These are phyloP conservation scores for Pichia sp. DNA, from an alignment of 1,139 yeast genomes.

Conservation along the genomic window DNA sequence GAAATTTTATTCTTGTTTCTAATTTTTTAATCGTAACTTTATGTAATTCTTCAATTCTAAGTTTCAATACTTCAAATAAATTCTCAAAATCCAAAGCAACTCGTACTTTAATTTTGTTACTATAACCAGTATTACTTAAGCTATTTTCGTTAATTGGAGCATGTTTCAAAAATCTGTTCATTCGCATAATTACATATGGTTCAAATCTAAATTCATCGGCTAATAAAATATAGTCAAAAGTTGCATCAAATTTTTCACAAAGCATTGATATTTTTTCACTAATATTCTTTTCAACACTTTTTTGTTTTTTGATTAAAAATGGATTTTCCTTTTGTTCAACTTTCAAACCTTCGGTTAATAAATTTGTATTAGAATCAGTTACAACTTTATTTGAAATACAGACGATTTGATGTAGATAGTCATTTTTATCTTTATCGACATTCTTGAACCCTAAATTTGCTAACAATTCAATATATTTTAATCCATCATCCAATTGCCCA, in stretches of 20 bases:
- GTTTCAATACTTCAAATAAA: constrained; percentile 9
- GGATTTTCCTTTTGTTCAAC: background rate
- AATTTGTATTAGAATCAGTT: background rate
- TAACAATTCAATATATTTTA: constrained; percentile 18
- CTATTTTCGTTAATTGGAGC: background rate
- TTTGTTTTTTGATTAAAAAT: constrained; percentile 1
- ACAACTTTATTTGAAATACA: constrained; percentile 20
- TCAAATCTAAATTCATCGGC: constrained; percentile 24
- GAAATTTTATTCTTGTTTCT: constrained; percentile 13
- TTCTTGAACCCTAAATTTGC: constrained; percentile 17
- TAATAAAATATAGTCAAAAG: constrained; percentile 20
- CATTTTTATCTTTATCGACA: constrained; percentile 1
- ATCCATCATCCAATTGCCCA: constrained; percentile 20
- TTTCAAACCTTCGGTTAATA: background rate
- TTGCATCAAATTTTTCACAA: constrained; percentile 18
- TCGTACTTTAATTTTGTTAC: constrained; percentile 13
- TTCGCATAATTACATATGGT: constrained; percentile 17
- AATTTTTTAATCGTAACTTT: constrained; percentile 17
- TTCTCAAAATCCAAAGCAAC: constrained; percentile 21
- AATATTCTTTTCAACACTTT: background rate
- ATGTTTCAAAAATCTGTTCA: constrained; percentile 12
- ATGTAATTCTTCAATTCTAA: constrained; percentile 15
- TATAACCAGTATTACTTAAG: background rate
- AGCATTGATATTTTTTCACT: constrained; percentile 9
- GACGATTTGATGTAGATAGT: constrained; percentile 19